These are phyloP conservation scores for Acanthamoeba quina DNA, from an alignment of 208 protist species.

Conservation along the genomic window DNA sequence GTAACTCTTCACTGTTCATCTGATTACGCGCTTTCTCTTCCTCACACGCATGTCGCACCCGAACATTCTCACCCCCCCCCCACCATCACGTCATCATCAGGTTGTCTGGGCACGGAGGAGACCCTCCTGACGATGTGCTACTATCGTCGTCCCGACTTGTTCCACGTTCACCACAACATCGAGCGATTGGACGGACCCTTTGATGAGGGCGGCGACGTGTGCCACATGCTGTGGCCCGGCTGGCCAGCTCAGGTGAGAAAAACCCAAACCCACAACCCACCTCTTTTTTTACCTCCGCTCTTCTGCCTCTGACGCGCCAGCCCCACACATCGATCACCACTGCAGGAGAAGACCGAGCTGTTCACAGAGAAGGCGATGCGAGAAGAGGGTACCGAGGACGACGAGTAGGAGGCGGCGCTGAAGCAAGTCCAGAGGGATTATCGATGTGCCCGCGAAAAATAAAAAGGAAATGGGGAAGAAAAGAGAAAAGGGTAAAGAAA, in stretches of 20 bases:
- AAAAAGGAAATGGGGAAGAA: no score
- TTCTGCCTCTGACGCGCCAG: not conserved
- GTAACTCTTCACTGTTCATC: no score
- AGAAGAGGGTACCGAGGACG: not conserved
- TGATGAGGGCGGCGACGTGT: conserved; percentile 57
- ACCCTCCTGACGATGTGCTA: conserved; percentile 48
- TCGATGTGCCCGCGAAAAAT: no score
- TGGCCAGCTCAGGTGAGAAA: not conserved
- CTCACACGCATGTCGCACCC: not conserved
- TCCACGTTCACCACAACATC: conserved; percentile 64
- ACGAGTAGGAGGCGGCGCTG: no score
- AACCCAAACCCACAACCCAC: no score
- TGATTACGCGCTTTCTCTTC: not conserved
- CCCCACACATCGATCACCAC: not conserved
- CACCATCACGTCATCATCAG: not conserved
- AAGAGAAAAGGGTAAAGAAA: no score
- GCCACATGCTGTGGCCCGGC: conserved; percentile 44
- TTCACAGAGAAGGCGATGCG: not conserved
- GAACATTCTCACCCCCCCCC: not conserved
- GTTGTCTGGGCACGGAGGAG: conserved; percentile 64
- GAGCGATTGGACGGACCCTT: not conserved
- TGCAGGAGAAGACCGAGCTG: not conserved
- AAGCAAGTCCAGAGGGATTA: not conserved
- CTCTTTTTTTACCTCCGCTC: not conserved
- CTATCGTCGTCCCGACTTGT: conserved; percentile 34